Evolutionary conservation across 371 early-diverging fungal species (phyloP).

Genomic region (Mortierella sp.): DNA sequence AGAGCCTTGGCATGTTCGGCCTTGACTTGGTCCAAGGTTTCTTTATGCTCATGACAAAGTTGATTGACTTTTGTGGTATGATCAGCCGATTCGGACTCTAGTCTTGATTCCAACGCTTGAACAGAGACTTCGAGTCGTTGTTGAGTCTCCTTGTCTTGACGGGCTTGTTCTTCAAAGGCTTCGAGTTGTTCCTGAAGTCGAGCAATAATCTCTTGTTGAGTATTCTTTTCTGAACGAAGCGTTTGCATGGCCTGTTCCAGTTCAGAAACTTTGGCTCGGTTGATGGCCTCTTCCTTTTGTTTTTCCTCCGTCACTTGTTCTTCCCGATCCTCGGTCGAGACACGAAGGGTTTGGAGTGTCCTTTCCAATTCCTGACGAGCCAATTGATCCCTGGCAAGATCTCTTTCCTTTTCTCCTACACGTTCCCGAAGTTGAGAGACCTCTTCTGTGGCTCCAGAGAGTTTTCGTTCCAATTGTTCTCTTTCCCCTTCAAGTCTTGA

Average conservation of each 20-base stretch:
- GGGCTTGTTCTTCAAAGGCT: too few relatives aligned
- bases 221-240: slow-evolving; percentile 15
- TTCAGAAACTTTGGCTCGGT: not conserved
- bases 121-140: slow-evolving; percentile 34
- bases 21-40: slow-evolving; percentile 31
- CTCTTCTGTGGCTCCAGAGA: slow-evolving; percentile 12
- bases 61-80: slow-evolving; percentile 23
- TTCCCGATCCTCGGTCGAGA: not conserved
- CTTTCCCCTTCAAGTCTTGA: too few relatives aligned
- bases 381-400: slow-evolving; percentile 1
- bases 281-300: not conserved
- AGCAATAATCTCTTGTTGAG: slow-evolving; percentile 5
- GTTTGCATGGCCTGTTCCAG: slow-evolving; percentile 10
- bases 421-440: slow-evolving; percentile 17
- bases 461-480: not conserved
- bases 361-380: slow-evolving; percentile 22
- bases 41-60: slow-evolving; percentile 34
- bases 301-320: not conserved
- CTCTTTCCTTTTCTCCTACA: slow-evolving; percentile 8
- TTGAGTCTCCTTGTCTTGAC: slow-evolving; percentile 22
- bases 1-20: slow-evolving; percentile 31
- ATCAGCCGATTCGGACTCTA: slow-evolving; percentile 10
- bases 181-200: slow-evolving; percentile 14
- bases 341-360: slow-evolving; percentile 15
- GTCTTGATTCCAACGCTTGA: slow-evolving; percentile 23